Evolutionary conservation across 2,329 filamentous ascomycete genomes (phyloP), one percentile per base, ranked within the genome.

Genomic region (Cercospora berteroae): DNA sequence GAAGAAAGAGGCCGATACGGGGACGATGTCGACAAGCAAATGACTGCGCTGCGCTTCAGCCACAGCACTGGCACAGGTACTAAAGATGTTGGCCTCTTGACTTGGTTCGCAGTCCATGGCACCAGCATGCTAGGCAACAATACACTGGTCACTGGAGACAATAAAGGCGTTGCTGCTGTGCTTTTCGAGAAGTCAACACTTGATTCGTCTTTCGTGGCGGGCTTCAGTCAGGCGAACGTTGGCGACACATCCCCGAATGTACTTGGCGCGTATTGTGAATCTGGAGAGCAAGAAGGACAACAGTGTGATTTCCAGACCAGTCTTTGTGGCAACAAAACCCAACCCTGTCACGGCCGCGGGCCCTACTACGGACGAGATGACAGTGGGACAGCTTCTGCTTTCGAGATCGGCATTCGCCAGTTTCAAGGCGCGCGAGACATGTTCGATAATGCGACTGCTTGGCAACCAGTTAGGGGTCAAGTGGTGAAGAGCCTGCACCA

Each of bases 61-160:
- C 74, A 75, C 36, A 88, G 88, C 71, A 86, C 91, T 42, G 86
- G 87, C 9, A 89, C 87, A 0, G 92, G 95, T 75, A 84, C 86
- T 58, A 93, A 93, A 80, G 90, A 89, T 66, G 87, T 93, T 50
- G 94, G 93, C 12, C 83, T 96, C 0, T 80, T 98, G 66, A 95
- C 92, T 16, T 98, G 94, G 92, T 97, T 94, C 77, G 88, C 94
- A 2, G 91, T 94, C 0, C 94, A 98, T 77, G 94, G 94, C 57
- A 98, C 94, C 0, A 96, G 93, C 0, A 87, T 97, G 79, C 87
- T 94, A 25, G 90, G 91, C 64, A 97, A 97, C 80, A 97, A 97
- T 80, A 97, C 93, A 0, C 84, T 97, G 13, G 87, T 95, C 60
- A 89, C 93, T 2, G 94, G 92, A n/a, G 94, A 98, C 79, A 98